These are phyloP conservation scores for Alternaria ventricosa DNA, from an alignment of 2,329 filamentous ascomycete species.

Conservation along the genomic window DNA sequence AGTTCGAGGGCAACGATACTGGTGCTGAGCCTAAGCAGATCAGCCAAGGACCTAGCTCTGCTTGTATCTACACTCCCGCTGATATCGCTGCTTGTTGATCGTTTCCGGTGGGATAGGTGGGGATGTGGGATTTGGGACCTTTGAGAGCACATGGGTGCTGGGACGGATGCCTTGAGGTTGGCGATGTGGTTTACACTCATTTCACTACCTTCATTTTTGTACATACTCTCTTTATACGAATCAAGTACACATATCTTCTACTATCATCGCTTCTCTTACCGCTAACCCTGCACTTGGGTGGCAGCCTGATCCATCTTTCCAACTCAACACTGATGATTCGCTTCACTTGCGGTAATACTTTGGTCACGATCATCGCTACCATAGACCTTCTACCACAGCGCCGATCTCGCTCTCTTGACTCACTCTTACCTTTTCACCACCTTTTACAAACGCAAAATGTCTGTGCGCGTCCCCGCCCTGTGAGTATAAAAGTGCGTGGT, in stretches of 20 bases:
- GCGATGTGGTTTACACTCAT: background rate
- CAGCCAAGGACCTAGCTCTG: slow-evolving; percentile 27
- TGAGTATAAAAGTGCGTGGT: background rate
- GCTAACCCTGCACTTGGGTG: background rate
- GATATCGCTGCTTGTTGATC: slow-evolving; percentile 29
- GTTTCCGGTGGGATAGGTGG: background rate
- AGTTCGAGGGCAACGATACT: slow-evolving; percentile 41
- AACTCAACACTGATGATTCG: background rate
- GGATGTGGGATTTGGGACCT: background rate
- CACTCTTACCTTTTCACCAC: background rate
- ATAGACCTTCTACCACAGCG: background rate
- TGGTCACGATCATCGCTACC: background rate
- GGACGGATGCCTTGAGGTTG: background rate
- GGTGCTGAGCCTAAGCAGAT: slow-evolving; percentile 38
- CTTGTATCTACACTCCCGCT: slow-evolving; percentile 26
- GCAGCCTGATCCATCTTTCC: background rate
- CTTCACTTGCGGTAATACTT: background rate
- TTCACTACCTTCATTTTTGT: background rate
- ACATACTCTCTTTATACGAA: background rate
- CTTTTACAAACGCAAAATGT: background rate
- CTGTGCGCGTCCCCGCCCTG: background rate
- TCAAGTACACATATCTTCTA: background rate
- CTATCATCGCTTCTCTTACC: background rate
- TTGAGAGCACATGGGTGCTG: background rate
- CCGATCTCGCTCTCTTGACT: background rate